Percentiles rank a stretch among this genome's conserved stretches.
These are phyloP conservation scores for Plasmodium sp. DNA, from an alignment of 169 alveolate species.

Conservation along the genomic window DNA sequence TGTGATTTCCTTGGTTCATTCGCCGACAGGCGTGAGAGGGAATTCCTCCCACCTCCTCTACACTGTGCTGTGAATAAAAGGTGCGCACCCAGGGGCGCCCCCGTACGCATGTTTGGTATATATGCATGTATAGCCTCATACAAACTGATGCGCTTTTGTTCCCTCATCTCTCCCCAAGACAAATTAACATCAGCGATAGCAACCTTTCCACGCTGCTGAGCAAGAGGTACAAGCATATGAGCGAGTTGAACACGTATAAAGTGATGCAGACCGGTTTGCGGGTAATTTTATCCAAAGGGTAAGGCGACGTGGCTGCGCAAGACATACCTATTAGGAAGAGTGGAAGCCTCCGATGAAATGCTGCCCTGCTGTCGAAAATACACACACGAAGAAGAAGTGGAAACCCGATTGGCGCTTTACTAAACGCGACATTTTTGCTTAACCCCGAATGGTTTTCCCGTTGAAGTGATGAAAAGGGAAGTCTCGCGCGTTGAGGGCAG, in stretches of 20 bases:
- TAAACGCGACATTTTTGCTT: not conserved
- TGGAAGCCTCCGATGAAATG: not conserved
- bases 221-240: constrained; percentile 29
- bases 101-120: not conserved
- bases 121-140: not conserved
- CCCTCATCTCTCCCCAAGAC: constrained; percentile 6
- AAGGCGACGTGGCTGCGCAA: not conserved
- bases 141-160: not conserved
- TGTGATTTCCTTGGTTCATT: not conserved
- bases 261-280: not conserved
- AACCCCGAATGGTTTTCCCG: not conserved
- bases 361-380: not conserved
- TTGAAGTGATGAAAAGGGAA: not conserved
- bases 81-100: not conserved
- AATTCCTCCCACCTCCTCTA: not conserved
- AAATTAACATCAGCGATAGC: constrained; percentile 48
- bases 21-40: not conserved
- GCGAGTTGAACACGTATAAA: constrained; percentile 12
- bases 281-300: constrained; percentile 23
- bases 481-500: not conserved
- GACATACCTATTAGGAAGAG: not conserved
- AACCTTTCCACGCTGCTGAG: constrained; percentile 33
- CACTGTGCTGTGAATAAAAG: not conserved
- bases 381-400: not conserved
- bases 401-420: not conserved